Percentiles rank a stretch among this genome's conserved stretches.
Evolutionary conservation across 805 yeast species (phyloP).

Genomic region (Sungouiella thailandica): DNA sequence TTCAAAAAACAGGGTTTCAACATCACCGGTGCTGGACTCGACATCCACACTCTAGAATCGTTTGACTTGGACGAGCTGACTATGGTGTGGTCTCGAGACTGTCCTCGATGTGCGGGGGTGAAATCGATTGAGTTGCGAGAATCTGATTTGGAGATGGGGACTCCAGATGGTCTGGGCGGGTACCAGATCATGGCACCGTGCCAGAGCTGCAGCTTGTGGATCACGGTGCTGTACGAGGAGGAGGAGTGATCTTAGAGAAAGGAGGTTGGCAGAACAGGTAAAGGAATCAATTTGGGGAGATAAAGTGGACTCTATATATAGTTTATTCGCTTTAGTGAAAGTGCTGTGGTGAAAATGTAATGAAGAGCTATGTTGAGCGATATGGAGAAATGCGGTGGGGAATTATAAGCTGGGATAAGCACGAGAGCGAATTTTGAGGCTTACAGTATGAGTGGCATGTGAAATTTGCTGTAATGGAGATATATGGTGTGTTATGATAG

Average conservation of each 20-base stretch:
- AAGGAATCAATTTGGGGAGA: not conserved
- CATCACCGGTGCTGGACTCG: constrained; percentile 64
- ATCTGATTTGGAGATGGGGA: constrained; percentile 51
- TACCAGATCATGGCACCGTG: constrained; percentile 77
- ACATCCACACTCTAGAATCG: constrained; percentile 59
- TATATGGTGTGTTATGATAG: too few relatives aligned
- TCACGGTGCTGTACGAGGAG: constrained; percentile 66
- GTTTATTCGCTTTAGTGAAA: too few relatives aligned
- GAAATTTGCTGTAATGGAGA: too few relatives aligned
- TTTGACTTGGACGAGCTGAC: constrained; percentile 39
- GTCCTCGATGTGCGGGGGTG: constrained; percentile 60
- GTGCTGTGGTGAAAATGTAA: too few relatives aligned
- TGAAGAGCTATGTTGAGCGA: too few relatives aligned
- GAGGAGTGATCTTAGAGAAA: too few relatives aligned
- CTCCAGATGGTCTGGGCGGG: constrained; percentile 45
- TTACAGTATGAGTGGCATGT: too few relatives aligned
- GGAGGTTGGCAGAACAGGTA: too few relatives aligned
- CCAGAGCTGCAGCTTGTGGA: constrained; percentile 79
- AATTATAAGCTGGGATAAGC: too few relatives aligned
- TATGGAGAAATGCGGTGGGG: too few relatives aligned
- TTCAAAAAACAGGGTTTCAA: constrained; percentile 35
- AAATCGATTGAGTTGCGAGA: constrained; percentile 60
- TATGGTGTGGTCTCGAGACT: constrained; percentile 44
- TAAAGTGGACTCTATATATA: not conserved
- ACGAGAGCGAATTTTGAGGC: too few relatives aligned